Base-by-base conservation (phyloP, 177 flowering plant genomes). In the Vitis hybrid region DNA sequence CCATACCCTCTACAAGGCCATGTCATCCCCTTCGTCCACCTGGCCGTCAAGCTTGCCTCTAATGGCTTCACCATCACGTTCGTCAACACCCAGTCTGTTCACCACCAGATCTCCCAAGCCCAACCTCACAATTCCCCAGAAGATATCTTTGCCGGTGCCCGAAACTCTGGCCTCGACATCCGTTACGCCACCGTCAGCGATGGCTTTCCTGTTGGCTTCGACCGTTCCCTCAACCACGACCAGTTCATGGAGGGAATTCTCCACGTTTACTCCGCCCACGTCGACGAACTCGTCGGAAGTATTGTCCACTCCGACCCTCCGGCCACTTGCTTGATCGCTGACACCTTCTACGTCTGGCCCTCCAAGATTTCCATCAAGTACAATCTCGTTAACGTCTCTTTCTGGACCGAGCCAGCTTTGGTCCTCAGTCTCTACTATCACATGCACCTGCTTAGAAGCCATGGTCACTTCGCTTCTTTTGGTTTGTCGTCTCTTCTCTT, bases 321-420 rank as follows among this genome's bases (percentile, higher is more conserved):
- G 3, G 39, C 66, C n/a, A 66, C 62, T 52, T 78, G 83, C 65
- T 48, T 80, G 61, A 75, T 80, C 4, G 62, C 76, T 18, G 83
- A 80, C 58, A 80, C 83, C 3, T 80, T 80, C 60, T 75, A 48
- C 20, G 72, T 66, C 1, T 80, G 81, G 81, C 22, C 78, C 7
- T 65, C 77, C 1, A 48, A 11, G 60, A 67, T 80, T 9, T 73
- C 81, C 52, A 50, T 65, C 13, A 80, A 80, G 70, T 70, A 65
- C 22, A 69, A 72, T 6, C 76, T 80, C 22, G 64, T 77, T 5
- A 33, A 73, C 18, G 66, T 78, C 6, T 78, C 83, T 1, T 80
- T 80, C 48, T 80, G 83, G 83, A 77, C 81, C 3, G 76, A 80
- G 61, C 71, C 83, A 10, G 81, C 70, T 64, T 29, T 78, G 31